Conservation (phyloP, 1,139 yeast species). For the Pichiaceae sp. region DNA sequence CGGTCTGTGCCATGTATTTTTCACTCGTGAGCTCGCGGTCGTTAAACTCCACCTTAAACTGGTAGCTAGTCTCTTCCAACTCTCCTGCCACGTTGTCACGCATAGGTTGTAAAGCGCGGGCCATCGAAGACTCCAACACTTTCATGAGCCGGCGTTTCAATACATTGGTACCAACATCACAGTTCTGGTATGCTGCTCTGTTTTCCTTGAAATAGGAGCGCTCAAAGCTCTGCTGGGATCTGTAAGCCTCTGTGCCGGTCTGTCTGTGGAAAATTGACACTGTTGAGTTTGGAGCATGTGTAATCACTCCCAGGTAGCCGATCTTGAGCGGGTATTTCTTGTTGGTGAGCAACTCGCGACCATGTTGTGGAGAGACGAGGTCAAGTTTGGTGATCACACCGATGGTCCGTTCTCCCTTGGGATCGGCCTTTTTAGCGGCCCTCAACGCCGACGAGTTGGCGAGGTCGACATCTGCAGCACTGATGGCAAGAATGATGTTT, state of each 20-base stretch:
- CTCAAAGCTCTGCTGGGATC: constrained; percentile 64
- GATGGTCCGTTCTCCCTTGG: constrained; percentile 87
- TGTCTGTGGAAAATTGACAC: constrained; percentile 26
- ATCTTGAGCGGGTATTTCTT: constrained; percentile 80
- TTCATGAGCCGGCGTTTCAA: constrained; percentile 75
- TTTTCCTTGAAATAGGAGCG: constrained; percentile 49
- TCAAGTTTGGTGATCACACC: constrained; percentile 95
- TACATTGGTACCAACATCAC: constrained; percentile 69
- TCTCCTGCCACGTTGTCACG: constrained; percentile 81
- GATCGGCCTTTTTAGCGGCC: constrained; percentile 90
- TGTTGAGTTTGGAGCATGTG: constrained; percentile 51
- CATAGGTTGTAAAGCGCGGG: constrained; percentile 80
- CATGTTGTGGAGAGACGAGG: constrained; percentile 70
- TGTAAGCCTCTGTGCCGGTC: constrained; percentile 32
- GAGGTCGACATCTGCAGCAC: constrained; percentile 96
- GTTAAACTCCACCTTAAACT: constrained; percentile 92
- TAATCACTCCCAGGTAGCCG: constrained; percentile 97
- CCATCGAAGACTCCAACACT: constrained; percentile 88
- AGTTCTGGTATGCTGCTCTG: constrained; percentile 51
- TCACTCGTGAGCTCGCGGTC: constrained; percentile 92
- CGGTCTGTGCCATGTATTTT: constrained; percentile 84
- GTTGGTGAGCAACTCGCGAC: constrained; percentile 62
- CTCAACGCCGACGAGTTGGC: constrained; percentile 93
- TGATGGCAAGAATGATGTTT: constrained; percentile 88
- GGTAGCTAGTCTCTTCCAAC: constrained; percentile 86